phyloP scores from a whole-genome alignment of 78 protist species.

The Goniomonas avonlea region DNA sequence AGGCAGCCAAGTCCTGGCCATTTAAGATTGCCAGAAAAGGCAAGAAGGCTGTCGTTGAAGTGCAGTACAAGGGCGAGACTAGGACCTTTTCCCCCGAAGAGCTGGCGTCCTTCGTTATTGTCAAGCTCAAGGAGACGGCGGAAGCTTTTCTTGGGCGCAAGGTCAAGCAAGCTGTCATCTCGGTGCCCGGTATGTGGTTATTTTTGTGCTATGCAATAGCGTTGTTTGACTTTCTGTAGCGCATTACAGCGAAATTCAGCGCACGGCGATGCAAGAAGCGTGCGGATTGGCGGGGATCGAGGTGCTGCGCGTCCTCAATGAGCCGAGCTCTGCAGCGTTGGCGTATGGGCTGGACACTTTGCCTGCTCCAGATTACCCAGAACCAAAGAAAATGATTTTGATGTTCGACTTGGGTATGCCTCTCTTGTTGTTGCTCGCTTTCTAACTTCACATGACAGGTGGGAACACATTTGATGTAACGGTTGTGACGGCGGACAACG shows the following conservation, averaged over 20 bases:
- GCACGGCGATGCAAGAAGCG: conserved; percentile 91
- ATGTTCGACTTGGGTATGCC: conserved; percentile 98
- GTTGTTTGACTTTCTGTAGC: too few species aligned
- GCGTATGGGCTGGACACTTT: conserved; percentile 89
- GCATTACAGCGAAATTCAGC: conserved; percentile 70
- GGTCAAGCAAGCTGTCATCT: conserved; percentile 64
- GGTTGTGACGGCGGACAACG: conserved; percentile 85
- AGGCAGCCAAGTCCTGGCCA: conserved; percentile 79
- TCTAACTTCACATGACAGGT: too few species aligned
- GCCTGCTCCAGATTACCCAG: too few species aligned
- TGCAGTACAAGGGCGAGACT: conserved; percentile 36
- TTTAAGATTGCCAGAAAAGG: conserved; percentile 66
- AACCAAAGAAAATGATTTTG: too few species aligned
- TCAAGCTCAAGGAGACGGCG: conserved; percentile 83
- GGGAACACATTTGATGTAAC: conserved; percentile 82
- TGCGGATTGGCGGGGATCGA: conserved; percentile 76
- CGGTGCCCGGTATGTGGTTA: too few species aligned
- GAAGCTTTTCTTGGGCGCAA: conserved; percentile 83
- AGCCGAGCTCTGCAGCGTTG: conserved; percentile 97
- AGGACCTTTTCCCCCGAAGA: conserved; percentile 80
- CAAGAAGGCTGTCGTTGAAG: conserved; percentile 69
- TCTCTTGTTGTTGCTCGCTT: too few species aligned
- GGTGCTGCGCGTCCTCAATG: conserved; percentile 94
- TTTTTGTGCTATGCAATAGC: too few species aligned
- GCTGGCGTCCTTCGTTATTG: conserved; percentile 92